Evolutionary conservation across 148 eudicot species (phyloP).

Genomic region (Silene conica): DNA sequence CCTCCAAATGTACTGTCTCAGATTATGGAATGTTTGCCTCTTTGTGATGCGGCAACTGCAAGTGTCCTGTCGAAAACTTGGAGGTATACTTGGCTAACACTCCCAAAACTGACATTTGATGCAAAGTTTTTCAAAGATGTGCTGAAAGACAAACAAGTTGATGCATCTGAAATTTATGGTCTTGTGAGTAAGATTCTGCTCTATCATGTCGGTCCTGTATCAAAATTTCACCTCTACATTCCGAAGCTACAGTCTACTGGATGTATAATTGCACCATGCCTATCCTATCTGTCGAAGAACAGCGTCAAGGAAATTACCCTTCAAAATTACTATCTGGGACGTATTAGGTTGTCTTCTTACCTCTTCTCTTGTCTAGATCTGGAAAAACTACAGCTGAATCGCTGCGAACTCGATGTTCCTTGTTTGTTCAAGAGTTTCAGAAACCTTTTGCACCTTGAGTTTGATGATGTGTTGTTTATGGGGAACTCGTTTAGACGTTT

Average conservation of each 20-base stretch:
- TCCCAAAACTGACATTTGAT: background rate
- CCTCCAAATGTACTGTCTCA: background rate
- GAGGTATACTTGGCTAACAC: background rate
- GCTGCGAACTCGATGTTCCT: background rate
- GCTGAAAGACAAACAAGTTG: background rate
- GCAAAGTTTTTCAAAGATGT: background rate
- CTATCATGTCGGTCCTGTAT: background rate
- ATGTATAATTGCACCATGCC: background rate
- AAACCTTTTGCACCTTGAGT: background rate
- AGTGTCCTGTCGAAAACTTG: background rate
- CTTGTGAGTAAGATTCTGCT: background rate
- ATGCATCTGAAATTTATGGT: background rate
- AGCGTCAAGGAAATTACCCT: constrained; percentile 5
- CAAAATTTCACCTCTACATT: background rate
- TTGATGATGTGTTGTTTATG: background rate
- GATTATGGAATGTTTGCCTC: background rate
- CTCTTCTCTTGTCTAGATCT: background rate
- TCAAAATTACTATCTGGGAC: background rate
- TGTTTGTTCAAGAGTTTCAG: background rate
- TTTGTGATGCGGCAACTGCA: background rate
- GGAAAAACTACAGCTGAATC: background rate
- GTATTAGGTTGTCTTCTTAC: too few species aligned
- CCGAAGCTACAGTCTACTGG: background rate
- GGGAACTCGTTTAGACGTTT: background rate
- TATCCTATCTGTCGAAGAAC: background rate